Evolutionary conservation across 805 yeast genomes (phyloP), one percentile per base, ranked within the genome.

Genomic region (Metschnikowia bowlesiae): DNA sequence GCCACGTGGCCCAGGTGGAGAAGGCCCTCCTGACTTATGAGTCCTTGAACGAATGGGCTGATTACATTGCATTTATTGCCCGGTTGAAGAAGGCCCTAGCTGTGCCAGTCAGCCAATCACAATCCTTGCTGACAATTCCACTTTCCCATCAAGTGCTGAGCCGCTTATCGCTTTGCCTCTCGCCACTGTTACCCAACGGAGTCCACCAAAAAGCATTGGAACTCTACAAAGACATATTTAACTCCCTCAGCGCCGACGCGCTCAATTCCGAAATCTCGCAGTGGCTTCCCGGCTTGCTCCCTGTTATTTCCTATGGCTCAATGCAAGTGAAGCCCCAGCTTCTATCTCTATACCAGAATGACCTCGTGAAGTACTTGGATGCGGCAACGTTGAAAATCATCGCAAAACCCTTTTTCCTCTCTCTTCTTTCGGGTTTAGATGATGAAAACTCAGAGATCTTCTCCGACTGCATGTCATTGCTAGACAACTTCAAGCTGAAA

Each of bases 1-100:
- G 86, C 52, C 85, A 83, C 61, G 70, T 75, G 18, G 74, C 80
- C n/a, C 82, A 78, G 50, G 78, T 92, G 10, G 92, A 87, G 47
- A 80, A 84, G 56, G 88, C 94, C 0, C 71, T 94, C 22, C 76
- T 79, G 6, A 74, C 81, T 16, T 92, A 92, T 70, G 96, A 89
- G 47, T 70, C 87, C 1, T 85, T 90, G 1, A 87, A 83, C 32
- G 99, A 94, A 71, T 94, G 99, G 99, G 98, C 99, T 11, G 99
- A 94, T 64, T 90, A 92, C 65, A 94, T 94, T 50, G 85, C 97
- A 22, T 91, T 89, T 64, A 73, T 95, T 41, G 83, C 92, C 2
- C 82, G 87, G 52, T 76, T 95, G 6, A 82, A 83, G 51, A 88
- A 89, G 63, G 84, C 95, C 0, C 67, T 91, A 38, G 71, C 62